Evolutionary conservation across 176 grass and related monocot genomes (phyloP), one percentile per base, ranked within the genome.

Genomic region (Puccinellia tenuiflora): DNA sequence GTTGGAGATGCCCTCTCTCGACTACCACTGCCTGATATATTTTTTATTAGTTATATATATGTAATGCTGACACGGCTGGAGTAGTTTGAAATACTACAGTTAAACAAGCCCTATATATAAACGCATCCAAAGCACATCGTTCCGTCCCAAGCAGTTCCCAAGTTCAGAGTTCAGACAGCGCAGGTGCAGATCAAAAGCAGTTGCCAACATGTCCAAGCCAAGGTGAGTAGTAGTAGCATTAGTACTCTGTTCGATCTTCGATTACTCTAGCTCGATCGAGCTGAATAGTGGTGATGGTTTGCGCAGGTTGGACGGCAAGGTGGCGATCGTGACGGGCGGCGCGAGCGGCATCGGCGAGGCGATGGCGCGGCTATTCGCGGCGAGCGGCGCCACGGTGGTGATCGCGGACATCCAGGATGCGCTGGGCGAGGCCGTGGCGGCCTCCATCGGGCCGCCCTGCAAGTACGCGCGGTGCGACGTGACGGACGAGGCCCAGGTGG

Each of bases 301-400:
- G 48, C 29, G 12, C 29, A 97, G 94, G 85, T 46, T 97, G 77
- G 91, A 93, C 69, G 91, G 91, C 82, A 97, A 97, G 87, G 94
- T 97, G 46, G 94, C 51, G 3, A 90, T 97, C 68, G 85, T 97
- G 8, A 94, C 94, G 24, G 91, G 94, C 53, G 94, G 84, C 21
- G 94, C 94, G 55, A 94, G 91, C 57, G 94, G 94, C 64, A 97
- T 97, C 22, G 94, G 94, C 38, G 89, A 84, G 81, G 91, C 89
- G 9, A 54, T 89, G 22, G 91, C 94, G 28, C 83, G 87, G 18
- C 94, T 94, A 22, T 94, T 97, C 83, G 87, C 87, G 53, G 84
- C 87, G 33, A 72, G 90, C 76, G 94, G 94, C 8, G 94, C 94
- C 68, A 86, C 51, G 25, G 91, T 94, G 55, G 79, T 97, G 65